These are phyloP conservation scores for Xanthoconium separans DNA, from an alignment of 1,284 basidiomycete genomes.

Conservation along the genomic window DNA sequence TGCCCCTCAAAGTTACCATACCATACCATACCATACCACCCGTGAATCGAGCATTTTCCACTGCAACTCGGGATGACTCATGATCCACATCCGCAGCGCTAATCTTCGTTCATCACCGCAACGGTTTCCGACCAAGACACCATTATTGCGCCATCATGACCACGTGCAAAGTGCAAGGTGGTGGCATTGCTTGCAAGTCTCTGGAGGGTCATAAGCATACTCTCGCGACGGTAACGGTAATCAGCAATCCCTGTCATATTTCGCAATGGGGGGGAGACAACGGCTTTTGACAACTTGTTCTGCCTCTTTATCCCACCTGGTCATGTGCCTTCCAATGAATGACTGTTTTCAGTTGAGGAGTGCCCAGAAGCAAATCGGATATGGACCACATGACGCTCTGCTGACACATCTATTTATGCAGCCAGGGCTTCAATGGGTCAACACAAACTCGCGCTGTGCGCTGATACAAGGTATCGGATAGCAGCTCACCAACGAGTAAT, in stretches of 20 bases:
- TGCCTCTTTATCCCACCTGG: neutral
- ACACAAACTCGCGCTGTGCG: too few relatives aligned
- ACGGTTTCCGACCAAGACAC: neutral
- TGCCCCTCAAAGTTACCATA: neutral
- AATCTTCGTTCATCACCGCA: neutral
- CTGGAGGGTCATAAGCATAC: neutral
- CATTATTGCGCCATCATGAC: neutral
- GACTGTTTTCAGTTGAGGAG: too few relatives aligned
- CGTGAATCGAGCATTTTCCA: neutral
- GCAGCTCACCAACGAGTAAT: too few relatives aligned
- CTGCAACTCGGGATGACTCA: neutral
- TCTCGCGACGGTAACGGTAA: neutral
- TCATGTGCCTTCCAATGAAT: too few relatives aligned
- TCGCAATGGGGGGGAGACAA: neutral
- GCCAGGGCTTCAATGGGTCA: too few relatives aligned
- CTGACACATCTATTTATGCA: too few relatives aligned
- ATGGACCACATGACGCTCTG: too few relatives aligned
- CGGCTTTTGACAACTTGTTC: neutral
- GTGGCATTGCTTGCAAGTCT: neutral
- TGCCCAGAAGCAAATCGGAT: too few relatives aligned
- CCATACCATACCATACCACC: too few relatives aligned
- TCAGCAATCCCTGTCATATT: conserved; percentile 1
- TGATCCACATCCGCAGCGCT: neutral
- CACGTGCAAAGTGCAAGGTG: neutral
- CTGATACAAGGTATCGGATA: too few relatives aligned